Conservation (phyloP, 768 basidiomycete genomes). For the Russula brevipes region DNA sequence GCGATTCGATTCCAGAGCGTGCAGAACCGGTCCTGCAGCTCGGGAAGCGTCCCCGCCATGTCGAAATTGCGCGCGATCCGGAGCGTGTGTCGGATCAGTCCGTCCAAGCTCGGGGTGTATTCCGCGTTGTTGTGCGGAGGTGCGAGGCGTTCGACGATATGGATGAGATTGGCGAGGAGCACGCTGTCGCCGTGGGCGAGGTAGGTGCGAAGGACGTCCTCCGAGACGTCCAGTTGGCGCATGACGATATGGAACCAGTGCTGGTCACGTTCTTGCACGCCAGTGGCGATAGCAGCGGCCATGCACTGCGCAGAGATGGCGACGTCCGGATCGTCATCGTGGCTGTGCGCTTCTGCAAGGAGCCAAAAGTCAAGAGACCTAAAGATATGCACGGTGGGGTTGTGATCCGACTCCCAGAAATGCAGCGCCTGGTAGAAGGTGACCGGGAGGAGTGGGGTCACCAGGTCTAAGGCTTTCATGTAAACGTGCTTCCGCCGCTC, state of each 20-base stretch:
- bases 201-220: slow-evolving; percentile 3
- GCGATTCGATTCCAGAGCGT: slow-evolving; percentile 15
- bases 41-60: slow-evolving; percentile 6
- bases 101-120: slow-evolving; percentile 8
- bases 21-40: slow-evolving; percentile 15
- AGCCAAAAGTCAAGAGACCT: slow-evolving; percentile 15
- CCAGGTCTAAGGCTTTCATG: slow-evolving; percentile 10
- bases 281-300: slow-evolving; percentile 6
- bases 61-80: slow-evolving; percentile 16
- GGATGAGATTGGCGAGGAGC: slow-evolving; percentile 19
- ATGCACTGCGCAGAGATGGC: slow-evolving; percentile 17
- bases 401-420: slow-evolving; percentile 12
- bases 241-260: slow-evolving; percentile 10
- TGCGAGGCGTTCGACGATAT: slow-evolving; percentile 7
- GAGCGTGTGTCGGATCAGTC: slow-evolving; percentile 11
- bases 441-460: slow-evolving; percentile 11
- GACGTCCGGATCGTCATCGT: slow-evolving; percentile 19
- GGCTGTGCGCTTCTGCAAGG: slow-evolving; percentile 11
- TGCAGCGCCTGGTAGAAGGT: slow-evolving; percentile 18
- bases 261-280: slow-evolving; percentile 13
- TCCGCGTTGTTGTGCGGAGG: not conserved
- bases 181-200: slow-evolving; percentile 18
- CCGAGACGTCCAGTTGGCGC: slow-evolving; percentile 6
- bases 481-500: slow-evolving; percentile 12
- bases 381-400: slow-evolving; percentile 5